phyloP scores from a whole-genome alignment of 2,329 filamentous ascomycete genomes.

The Penicillium vulpinum region DNA sequence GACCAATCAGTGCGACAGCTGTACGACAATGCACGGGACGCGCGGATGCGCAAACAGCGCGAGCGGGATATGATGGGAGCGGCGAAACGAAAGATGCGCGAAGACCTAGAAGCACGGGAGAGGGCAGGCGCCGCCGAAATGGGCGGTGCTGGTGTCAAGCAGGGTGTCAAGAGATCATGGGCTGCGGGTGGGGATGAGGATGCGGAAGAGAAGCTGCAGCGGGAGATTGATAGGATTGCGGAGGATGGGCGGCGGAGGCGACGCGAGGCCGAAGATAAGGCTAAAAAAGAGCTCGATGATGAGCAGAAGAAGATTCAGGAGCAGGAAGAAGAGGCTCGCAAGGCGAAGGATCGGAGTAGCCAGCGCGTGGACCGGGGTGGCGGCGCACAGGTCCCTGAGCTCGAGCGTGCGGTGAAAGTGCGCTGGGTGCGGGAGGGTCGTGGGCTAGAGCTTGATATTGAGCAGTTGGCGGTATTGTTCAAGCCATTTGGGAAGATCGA shows the following conservation, averaged over 20 bases:
- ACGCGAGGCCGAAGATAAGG: slow-evolving; percentile 50
- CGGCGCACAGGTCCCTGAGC: slow-evolving; percentile 49
- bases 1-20: slow-evolving; percentile 68
- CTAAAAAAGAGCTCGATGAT: slow-evolving; percentile 48
- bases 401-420: slow-evolving; percentile 60
- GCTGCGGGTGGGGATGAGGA: slow-evolving; percentile 40
- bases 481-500: slow-evolving; percentile 58
- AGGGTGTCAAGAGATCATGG: slow-evolving; percentile 61
- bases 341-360: slow-evolving; percentile 33
- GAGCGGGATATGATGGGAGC: slow-evolving; percentile 73
- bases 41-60: slow-evolving; percentile 66
- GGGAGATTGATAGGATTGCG: slow-evolving; percentile 54
- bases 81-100: slow-evolving; percentile 72
- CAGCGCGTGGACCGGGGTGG: slow-evolving; percentile 38
- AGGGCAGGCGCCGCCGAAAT: slow-evolving; percentile 47
- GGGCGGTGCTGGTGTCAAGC: slow-evolving; percentile 39
- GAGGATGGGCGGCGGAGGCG: slow-evolving; percentile 55
- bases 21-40: slow-evolving; percentile 76
- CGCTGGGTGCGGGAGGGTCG: slow-evolving; percentile 54
- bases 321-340: slow-evolving; percentile 48
- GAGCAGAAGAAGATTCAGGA: slow-evolving; percentile 39
- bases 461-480: slow-evolving; percentile 51
- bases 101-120: slow-evolving; percentile 81
- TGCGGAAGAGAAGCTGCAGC: slow-evolving; percentile 52
- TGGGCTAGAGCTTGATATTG: slow-evolving; percentile 49